A percentile compares a stretch with the other conserved stretches of the same genome.
These are phyloP conservation scores for Geotrichum armillariae DNA, from an alignment of 1,139 yeast genomes.

Conservation along the genomic window DNA sequence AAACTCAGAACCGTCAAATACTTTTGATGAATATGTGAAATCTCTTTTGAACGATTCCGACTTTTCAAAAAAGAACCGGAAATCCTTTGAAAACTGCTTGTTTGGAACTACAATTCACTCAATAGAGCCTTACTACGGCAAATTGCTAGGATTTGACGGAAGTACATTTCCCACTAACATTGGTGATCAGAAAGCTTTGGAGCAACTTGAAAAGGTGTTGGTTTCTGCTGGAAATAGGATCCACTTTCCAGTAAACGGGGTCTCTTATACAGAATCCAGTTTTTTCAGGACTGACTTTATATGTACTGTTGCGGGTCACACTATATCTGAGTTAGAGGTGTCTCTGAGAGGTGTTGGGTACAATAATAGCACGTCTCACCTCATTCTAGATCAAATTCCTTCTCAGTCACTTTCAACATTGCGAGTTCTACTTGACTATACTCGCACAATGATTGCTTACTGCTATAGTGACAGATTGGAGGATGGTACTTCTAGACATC, in stretches of 20 bases:
- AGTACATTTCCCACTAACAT: background rate
- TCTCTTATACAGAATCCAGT: background rate
- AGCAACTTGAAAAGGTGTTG: background rate
- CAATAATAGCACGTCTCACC: conserved; percentile 35
- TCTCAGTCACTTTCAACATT: conserved; percentile 58
- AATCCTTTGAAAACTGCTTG: background rate
- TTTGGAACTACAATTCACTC: background rate
- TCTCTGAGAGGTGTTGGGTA: conserved; percentile 57
- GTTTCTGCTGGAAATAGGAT: background rate
- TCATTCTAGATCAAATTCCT: conserved; percentile 59
- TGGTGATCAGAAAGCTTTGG: background rate
- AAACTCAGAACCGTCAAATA: conserved; percentile 16
- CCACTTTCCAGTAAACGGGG: background rate
- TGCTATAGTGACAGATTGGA: conserved; percentile 1
- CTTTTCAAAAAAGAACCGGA: too few relatives aligned
- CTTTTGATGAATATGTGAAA: conserved; percentile 11
- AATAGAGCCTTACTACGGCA: conserved; percentile 1
- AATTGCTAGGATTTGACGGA: background rate
- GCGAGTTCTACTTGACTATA: conserved; percentile 47
- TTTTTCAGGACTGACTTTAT: background rate
- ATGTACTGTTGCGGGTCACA: conserved; percentile 25
- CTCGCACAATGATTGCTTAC: conserved; percentile 20
- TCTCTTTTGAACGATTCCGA: background rate
- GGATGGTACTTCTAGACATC: too few relatives aligned
- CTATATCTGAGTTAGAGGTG: conserved; percentile 66